Base-by-base conservation (phyloP, 176 grass and related monocot genomes). In the Cocos nucifera region DNA sequence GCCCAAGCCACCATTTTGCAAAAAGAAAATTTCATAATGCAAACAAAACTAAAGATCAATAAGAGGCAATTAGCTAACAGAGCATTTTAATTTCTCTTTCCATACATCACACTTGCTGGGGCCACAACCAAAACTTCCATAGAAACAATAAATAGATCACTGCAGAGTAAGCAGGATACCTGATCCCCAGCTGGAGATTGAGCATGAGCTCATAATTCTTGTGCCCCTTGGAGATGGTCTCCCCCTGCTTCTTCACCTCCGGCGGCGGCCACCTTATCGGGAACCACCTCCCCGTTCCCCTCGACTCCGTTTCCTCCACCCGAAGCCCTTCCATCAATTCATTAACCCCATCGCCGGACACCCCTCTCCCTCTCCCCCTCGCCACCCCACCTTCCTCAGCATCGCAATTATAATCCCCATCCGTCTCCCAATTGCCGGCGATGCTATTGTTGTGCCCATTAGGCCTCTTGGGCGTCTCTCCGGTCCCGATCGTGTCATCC, bases 161-260 rank as follows among this genome's bases (percentile, higher is more conserved):
- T 21, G 10, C 30, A 59, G 55, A 6, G 5, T 19, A 56, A 56
- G 61, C 4, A 50, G 9, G 2, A n/a, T 17, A 95, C 90, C 86
- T 86, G 18, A 95, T 82, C 35, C 86, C 90, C 14, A 95, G 90
- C 63, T 89, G 90, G 51, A 95, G 61, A 79, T 87, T 95, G 48
- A 95, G 90, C 90, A 95, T 89, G 67, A 95, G 86, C 54, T 95
- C 90, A 18, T 89, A 95, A 61, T 89, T 95, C 71, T 83, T 89
- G 65, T 95, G 90, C 4, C 83, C 86, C 74, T 95, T 95, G 50
- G 83, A 86, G n/a, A 95, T 89, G 5, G 86, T 82, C 67, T 95
- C 90, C 54, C 90, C 86, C 57, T 86, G 90, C 53, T 86, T 95
- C 86, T 89, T 89, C 51, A 63, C 74, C 49, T 85, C 72, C 74